A percentile compares a stretch with the other conserved stretches of the same genome.
These are phyloP conservation scores for Orbilia brochopaga DNA, from an alignment of 2,329 filamentous ascomycete genomes.

Conservation along the genomic window DNA sequence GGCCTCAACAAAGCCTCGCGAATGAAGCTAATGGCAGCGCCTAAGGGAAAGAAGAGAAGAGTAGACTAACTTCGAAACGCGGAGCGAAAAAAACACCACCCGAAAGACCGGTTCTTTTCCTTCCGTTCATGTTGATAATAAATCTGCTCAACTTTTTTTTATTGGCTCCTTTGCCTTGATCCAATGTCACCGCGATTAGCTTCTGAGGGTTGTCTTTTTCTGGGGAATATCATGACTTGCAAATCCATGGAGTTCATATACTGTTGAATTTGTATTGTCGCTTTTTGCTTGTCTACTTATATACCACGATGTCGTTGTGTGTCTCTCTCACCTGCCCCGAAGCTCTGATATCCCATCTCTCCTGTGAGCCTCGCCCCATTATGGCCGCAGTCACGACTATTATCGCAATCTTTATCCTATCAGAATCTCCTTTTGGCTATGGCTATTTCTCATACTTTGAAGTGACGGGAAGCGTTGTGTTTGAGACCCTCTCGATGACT, in stretches of 20 bases:
- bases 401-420: too few species aligned
- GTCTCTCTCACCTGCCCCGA: not conserved
- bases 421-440: too few species aligned
- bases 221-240: slow-evolving; percentile 47
- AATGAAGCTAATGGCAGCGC: slow-evolving; percentile 79
- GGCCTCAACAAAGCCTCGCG: slow-evolving; percentile 79
- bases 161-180: slow-evolving; percentile 10
- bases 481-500: too few species aligned
- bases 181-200: slow-evolving; percentile 45
- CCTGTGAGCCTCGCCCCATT: not conserved
- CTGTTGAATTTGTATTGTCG: slow-evolving; percentile 17
- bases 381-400: too few species aligned
- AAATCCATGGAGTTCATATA: slow-evolving; percentile 48
- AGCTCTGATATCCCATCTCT: not conserved
- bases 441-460: too few species aligned
- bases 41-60: slow-evolving; percentile 90
- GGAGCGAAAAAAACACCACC: slow-evolving; percentile 15
- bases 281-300: slow-evolving; percentile 17
- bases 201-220: slow-evolving; percentile 48
- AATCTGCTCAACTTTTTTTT: slow-evolving; percentile 29
- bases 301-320: slow-evolving; percentile 18
- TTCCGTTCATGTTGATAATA: slow-evolving; percentile 51
- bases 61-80: slow-evolving; percentile 59
- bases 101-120: slow-evolving; percentile 48
- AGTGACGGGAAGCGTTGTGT: too few species aligned